These are phyloP conservation scores for Microsporum audouinii DNA, from an alignment of 2,329 filamentous ascomycete species.

Conservation along the genomic window DNA sequence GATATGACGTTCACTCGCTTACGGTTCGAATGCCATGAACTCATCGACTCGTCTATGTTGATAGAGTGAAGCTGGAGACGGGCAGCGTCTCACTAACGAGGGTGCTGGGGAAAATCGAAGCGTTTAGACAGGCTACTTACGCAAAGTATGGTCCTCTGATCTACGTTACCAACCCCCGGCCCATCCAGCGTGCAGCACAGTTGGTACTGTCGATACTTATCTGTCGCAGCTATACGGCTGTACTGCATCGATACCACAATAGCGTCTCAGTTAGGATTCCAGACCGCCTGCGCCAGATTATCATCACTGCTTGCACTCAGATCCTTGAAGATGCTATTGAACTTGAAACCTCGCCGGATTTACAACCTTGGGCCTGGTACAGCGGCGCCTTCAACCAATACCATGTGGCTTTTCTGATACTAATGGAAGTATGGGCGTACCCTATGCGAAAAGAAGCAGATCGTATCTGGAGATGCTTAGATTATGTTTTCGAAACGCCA, in stretches of 20 bases:
- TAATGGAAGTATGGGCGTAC: slow-evolving; percentile 54
- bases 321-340: slow-evolving; percentile 45
- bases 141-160: slow-evolving; percentile 55
- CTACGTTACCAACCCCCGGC: slow-evolving; percentile 39
- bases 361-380: slow-evolving; percentile 59
- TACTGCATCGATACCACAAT: slow-evolving; percentile 56
- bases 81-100: slow-evolving; percentile 51
- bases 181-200: slow-evolving; percentile 52
- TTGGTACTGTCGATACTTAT: slow-evolving; percentile 55
- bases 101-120: slow-evolving; percentile 56
- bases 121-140: slow-evolving; percentile 53
- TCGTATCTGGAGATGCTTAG: slow-evolving; percentile 59
- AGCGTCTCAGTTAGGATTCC: slow-evolving; percentile 24
- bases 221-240: slow-evolving; percentile 53
- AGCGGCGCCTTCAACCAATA: slow-evolving; percentile 60
- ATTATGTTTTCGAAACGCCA: slow-evolving; percentile 54
- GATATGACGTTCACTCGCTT: slow-evolving; percentile 57
- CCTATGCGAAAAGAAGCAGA: slow-evolving; percentile 48
- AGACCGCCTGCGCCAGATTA: slow-evolving; percentile 50
- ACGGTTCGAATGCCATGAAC: slow-evolving; percentile 61
- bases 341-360: slow-evolving; percentile 42
- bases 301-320: slow-evolving; percentile 49
- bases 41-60: slow-evolving; percentile 60
- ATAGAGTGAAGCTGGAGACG: slow-evolving; percentile 53
- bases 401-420: slow-evolving; percentile 56